Base-by-base conservation (phyloP, 371 early-diverging fungal species). In the Mortierella sp. region DNA sequence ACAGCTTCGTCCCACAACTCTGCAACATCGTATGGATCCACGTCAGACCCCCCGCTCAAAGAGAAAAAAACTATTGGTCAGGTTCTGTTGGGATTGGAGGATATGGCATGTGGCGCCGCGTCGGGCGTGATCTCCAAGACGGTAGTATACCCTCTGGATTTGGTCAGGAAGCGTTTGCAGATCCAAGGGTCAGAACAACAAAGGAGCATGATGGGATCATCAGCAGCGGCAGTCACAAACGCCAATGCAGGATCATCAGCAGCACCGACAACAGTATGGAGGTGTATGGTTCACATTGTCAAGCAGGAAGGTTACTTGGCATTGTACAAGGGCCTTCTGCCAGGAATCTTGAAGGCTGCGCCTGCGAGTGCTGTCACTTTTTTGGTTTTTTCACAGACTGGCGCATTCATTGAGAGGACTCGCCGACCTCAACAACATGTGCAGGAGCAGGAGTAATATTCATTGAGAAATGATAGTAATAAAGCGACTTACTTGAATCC, bases 101-200 rank as follows among this genome's bases (percentile, higher is more conserved):
- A 97, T 55, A 90, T 96, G 76, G n/a, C 96, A 5, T 91, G 94
- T 78, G 99, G 99, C 3, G 98, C 93, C 1, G 68, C 95, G 16
- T 95, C 98, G 0, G 98, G 98, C 3, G 88, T 95, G 10, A 78
- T 96, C 42, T 93, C 95, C 52, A 99, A 99, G 87, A 92, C 95
- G 0, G 93, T 90, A 5, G 95, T 98, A 24, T 97, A 97, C 91
- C 99, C 99, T 1, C 91, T 99, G 77, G 99, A 99, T 88, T 92
- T 96, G 44, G 93, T 98, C 10, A 89, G 96, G 55, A 95, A 95
- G 80, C 89, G 96, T 48, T 73, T 96, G 48, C 95, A 95, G 82
- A 90, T 90, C n/a, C 75, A 86, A 45, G 77, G 82, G 34, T 80
- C 81, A 1, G 83, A 80, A 14, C 82, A 83, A 44, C 82, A 77